Conservation (phyloP, 441 rosid genomes). For the Breynia disticha region DNA sequence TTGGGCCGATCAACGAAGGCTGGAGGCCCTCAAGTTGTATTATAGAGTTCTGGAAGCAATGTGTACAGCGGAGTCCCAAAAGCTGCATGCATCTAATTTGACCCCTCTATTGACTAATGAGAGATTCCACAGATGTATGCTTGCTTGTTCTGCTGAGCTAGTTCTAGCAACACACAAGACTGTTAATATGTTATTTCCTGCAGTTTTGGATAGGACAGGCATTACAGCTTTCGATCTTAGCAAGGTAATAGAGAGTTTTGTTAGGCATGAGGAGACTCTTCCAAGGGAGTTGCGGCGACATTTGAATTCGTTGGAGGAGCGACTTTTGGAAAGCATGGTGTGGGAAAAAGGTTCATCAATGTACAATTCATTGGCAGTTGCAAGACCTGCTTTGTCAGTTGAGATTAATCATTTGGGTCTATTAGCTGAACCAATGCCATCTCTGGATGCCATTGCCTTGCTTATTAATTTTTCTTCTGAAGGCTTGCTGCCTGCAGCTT, state of each 20-base stretch:
- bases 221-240: slow-evolving; percentile 97
- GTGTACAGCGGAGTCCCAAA: slow-evolving; percentile 86
- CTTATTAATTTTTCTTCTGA: slow-evolving; percentile 58
- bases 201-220: slow-evolving; percentile 93
- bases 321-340: slow-evolving; percentile 94
- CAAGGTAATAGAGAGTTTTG: slow-evolving; percentile 97
- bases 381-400: slow-evolving; percentile 59
- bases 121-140: slow-evolving; percentile 98
- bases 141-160: slow-evolving; percentile 94
- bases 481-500: slow-evolving; percentile 36
- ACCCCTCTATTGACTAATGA: slow-evolving; percentile 88
- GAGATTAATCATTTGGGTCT: slow-evolving; percentile 74
- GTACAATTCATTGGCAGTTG: slow-evolving; percentile 90
- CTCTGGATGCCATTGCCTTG: slow-evolving; percentile 82
- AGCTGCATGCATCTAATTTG: slow-evolving; percentile 68
- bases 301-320: slow-evolving; percentile 91
- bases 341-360: slow-evolving; percentile 97
- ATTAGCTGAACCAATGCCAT: slow-evolving; percentile 97
- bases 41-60: slow-evolving; percentile 91
- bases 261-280: slow-evolving; percentile 90
- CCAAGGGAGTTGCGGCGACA: slow-evolving; percentile 97
- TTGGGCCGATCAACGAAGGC: slow-evolving; percentile 92
- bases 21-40: slow-evolving; percentile 80
- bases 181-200: slow-evolving; percentile 89
- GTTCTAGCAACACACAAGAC: slow-evolving; percentile 93